Percentiles rank a stretch among this genome's conserved stretches.
Evolutionary conservation across 371 early-diverging fungal genomes (phyloP).

Genomic region (Parasitella parasitica): DNA sequence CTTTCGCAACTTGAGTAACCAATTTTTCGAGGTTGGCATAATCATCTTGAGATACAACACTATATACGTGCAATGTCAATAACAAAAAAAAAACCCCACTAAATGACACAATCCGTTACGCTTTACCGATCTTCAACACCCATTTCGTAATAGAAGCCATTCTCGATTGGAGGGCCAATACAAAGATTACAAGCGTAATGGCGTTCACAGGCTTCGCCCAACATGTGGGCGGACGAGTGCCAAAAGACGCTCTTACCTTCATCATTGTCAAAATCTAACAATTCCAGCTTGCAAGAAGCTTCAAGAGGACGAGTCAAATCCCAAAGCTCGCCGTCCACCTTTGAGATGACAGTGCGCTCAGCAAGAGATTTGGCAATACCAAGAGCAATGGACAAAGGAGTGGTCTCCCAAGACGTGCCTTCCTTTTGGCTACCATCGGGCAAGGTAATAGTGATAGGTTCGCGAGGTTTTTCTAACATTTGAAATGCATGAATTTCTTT

Average conservation of each 20-base stretch:
- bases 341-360: constrained; percentile 92
- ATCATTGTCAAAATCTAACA: constrained; percentile 94
- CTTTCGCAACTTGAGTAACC: constrained; percentile 88
- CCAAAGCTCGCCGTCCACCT: constrained; percentile 93
- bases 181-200: constrained; percentile 97
- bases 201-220: constrained; percentile 98
- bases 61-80: constrained; percentile 3
- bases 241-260: constrained; percentile 98
- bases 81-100: not conserved
- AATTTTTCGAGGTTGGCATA: constrained; percentile 86
- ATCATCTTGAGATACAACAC: constrained; percentile 80
- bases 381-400: constrained; percentile 93
- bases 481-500: not conserved
- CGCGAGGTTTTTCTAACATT: constrained; percentile 75
- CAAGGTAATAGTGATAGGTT: constrained; percentile 85
- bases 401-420: constrained; percentile 95
- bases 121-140: constrained; percentile 69
- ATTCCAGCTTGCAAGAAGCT: constrained; percentile 77
- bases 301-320: constrained; percentile 93
- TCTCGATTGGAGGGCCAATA: constrained; percentile 98
- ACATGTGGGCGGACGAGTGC: constrained; percentile 99
- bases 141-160: constrained; percentile 99
- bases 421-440: constrained; percentile 86
- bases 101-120: not conserved
- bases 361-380: constrained; percentile 87